A percentile compares a stretch with the other conserved stretches of the same genome.
phyloP scores from a whole-genome alignment of 1,284 basidiomycete species.

The Trichosporon asahii region DNA sequence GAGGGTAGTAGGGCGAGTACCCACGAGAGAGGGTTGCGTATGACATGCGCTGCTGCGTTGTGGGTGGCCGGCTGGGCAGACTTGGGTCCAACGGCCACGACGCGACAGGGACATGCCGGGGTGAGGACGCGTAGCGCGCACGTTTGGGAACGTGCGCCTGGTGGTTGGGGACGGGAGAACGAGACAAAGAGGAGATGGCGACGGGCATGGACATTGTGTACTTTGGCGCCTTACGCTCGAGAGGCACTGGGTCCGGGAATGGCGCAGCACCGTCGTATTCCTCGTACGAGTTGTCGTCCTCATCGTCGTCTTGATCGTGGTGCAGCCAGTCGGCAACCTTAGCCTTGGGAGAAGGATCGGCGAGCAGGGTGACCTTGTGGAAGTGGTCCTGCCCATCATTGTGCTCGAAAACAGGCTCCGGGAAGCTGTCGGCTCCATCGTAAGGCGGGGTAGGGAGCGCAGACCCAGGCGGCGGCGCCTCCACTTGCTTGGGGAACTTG shows the following conservation, averaged over 20 bases:
- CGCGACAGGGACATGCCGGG: background rate
- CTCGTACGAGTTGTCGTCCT: conserved; percentile 14
- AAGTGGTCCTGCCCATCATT: background rate
- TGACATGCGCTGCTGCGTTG: background rate
- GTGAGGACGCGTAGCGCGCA: background rate
- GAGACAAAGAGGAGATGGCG: background rate
- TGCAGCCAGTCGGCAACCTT: background rate
- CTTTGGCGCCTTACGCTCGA: conserved; percentile 4
- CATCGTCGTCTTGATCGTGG: background rate
- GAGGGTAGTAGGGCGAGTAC: conserved; percentile 1
- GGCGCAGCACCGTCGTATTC: conserved; percentile 17
- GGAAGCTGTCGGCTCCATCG: conserved; percentile 15
- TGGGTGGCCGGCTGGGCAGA: background rate
- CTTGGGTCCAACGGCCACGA: background rate
- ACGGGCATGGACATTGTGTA: background rate
- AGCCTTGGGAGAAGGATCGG: background rate
- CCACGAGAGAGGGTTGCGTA: conserved; percentile 2
- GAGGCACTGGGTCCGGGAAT: conserved; percentile 10
- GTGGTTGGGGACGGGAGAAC: background rate
- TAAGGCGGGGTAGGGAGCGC: background rate
- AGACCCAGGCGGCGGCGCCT: background rate
- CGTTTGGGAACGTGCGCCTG: background rate
- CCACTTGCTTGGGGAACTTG: background rate
- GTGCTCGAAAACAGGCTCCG: conserved; percentile 6
- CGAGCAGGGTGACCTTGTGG: background rate